Conservation (phyloP, 202 grass and related monocot species). For the Dendrocalamus latiflorus region DNA sequence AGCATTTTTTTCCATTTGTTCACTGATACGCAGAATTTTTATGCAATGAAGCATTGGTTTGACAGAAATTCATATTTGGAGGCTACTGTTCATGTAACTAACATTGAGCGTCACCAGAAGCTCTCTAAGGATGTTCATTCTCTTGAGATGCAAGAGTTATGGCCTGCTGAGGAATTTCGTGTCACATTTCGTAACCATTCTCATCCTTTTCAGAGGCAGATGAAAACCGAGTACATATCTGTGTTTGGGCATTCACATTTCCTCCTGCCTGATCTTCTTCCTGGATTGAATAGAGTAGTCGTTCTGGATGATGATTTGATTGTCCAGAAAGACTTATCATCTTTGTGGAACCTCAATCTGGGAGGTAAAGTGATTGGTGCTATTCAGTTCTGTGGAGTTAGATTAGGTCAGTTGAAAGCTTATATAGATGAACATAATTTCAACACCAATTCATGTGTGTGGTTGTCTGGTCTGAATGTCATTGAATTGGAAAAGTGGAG, state of each 20-base stretch:
- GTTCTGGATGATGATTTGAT: conserved; percentile 93
- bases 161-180: conserved; percentile 74
- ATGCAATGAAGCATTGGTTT: conserved; percentile 90
- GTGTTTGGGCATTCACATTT: conserved; percentile 82
- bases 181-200: conserved; percentile 45
- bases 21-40: conserved; percentile 75
- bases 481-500: conserved; percentile 91
- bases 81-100: conserved; percentile 52
- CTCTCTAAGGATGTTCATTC: conserved; percentile 24
- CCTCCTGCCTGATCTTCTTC: conserved; percentile 79
- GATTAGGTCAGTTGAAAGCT: conserved; percentile 61
- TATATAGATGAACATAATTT: conserved; percentile 43
- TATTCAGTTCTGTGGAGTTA: conserved; percentile 66
- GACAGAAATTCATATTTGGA: conserved; percentile 67
- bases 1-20: conserved; percentile 74
- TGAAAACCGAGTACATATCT: conserved; percentile 79
- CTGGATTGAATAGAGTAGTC: conserved; percentile 59
- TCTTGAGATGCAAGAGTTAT: conserved; percentile 32
- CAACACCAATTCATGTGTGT: conserved; percentile 52
- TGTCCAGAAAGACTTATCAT: conserved; percentile 78
- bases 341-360: conserved; percentile 72
- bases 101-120: conserved; percentile 53
- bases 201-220: conserved; percentile 29
- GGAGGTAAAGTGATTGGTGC: conserved; percentile 66
- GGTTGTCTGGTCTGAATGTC: conserved; percentile 83